Conservation (phyloP, 2,329 filamentous ascomycete species). For the Neurospora crassa region DNA sequence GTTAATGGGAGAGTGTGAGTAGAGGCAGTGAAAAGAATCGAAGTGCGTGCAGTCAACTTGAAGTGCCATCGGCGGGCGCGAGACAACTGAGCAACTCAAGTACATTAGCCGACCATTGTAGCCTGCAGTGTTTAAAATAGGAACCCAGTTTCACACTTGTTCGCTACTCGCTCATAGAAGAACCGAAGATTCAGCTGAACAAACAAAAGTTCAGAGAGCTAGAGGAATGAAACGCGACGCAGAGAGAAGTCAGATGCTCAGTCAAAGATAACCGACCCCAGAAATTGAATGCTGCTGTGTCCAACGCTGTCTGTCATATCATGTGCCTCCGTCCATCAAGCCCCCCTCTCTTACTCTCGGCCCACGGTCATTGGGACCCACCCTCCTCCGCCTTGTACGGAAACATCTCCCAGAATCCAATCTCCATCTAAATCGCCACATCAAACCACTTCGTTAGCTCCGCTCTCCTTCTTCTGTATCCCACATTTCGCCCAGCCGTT, state of each 20-base stretch:
- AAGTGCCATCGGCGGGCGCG: neutral
- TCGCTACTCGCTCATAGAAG: neutral
- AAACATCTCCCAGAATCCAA: conserved; percentile 64
- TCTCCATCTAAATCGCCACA: conserved; percentile 50
- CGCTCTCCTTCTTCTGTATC: neutral
- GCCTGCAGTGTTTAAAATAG: neutral
- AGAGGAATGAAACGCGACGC: neutral
- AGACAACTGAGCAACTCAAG: neutral
- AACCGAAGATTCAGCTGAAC: neutral
- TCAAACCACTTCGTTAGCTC: conserved; percentile 1
- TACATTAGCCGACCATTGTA: neutral
- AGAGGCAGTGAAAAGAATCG: neutral
- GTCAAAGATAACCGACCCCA: neutral
- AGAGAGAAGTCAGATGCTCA: neutral
- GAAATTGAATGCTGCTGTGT: neutral
- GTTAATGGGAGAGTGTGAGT: neutral
- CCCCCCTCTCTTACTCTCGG: conserved; percentile 6
- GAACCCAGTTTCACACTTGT: neutral
- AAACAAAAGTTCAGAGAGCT: neutral
- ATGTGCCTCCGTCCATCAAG: neutral
- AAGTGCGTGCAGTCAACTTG: neutral
- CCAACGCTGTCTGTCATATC: neutral
- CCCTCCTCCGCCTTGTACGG: neutral
- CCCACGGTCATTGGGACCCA: neutral
- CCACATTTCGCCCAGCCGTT: too few species aligned